These are phyloP conservation scores for Schizosaccharomyces pombe DNA, from an alignment of 805 yeast species.

Conservation along the genomic window ASM294v3 CU329670.1:3679001-3679500, in stretches of 20 bases:
- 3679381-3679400: slow-evolving; percentile 19
- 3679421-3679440: slow-evolving; percentile 1
- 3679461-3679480: no score
- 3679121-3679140: slow-evolving; percentile 73
- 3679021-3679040: slow-evolving; percentile 62
- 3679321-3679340: slow-evolving; percentile 69
- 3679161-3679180: slow-evolving; percentile 82
- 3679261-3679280: slow-evolving; percentile 65
- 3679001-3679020: slow-evolving; percentile 56
- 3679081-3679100: slow-evolving; percentile 44
- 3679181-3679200: slow-evolving; percentile 66
- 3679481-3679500: no score
- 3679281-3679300: slow-evolving; percentile 79
- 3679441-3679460: not conserved
- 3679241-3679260: slow-evolving; percentile 83
- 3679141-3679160: slow-evolving; percentile 59
- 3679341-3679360: slow-evolving; percentile 53
- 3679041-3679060: slow-evolving; percentile 49
- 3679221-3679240: slow-evolving; percentile 81
- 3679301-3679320: slow-evolving; percentile 80
- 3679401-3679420: slow-evolving; percentile 13
- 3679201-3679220: slow-evolving; percentile 89
- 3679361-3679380: slow-evolving; percentile 19
- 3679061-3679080: slow-evolving; percentile 52
- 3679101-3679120: slow-evolving; percentile 54